These are phyloP conservation scores for Globisporangium camurandrum DNA, from an alignment of 352 stramenopile species.

Conservation along the genomic window DNA sequence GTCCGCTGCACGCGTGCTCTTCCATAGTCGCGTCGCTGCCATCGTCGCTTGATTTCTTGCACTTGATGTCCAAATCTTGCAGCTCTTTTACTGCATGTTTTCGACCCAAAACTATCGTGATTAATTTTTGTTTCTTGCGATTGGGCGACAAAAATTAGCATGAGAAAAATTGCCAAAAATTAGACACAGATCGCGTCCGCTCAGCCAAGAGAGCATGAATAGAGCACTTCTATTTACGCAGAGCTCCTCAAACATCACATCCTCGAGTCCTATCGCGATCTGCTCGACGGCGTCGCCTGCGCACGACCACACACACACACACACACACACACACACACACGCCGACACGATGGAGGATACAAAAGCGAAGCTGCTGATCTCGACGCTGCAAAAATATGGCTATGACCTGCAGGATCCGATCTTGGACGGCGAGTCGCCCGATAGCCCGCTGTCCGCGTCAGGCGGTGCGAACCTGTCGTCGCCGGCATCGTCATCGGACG, in stretches of 20 bases:
- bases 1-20: conserved; percentile 11
- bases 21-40: conserved; percentile 23
- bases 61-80: no score
- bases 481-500: conserved; percentile 21
- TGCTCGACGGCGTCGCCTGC: no score
- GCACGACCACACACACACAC: conserved; percentile 12
- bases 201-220: conserved; percentile 1
- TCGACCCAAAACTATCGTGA: background rate
- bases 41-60: no score
- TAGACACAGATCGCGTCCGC: conserved; percentile 8
- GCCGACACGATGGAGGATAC: conserved; percentile 20
- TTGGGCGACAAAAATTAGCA: no score
- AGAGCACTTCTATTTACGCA: no score
- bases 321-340: background rate
- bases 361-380: conserved; percentile 66
- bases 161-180: no score
- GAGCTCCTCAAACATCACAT: no score
- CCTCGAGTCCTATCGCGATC: no score
- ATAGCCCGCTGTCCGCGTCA: background rate
- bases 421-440: conserved; percentile 12
- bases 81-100: background rate
- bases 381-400: conserved; percentile 78
- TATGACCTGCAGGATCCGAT: conserved; percentile 53
- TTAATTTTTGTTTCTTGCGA: no score
- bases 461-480: conserved; percentile 1